These are phyloP conservation scores for Trichocladium uniseriatum DNA, from an alignment of 495 filamentous ascomycete species.

Conservation along the genomic window DNA sequence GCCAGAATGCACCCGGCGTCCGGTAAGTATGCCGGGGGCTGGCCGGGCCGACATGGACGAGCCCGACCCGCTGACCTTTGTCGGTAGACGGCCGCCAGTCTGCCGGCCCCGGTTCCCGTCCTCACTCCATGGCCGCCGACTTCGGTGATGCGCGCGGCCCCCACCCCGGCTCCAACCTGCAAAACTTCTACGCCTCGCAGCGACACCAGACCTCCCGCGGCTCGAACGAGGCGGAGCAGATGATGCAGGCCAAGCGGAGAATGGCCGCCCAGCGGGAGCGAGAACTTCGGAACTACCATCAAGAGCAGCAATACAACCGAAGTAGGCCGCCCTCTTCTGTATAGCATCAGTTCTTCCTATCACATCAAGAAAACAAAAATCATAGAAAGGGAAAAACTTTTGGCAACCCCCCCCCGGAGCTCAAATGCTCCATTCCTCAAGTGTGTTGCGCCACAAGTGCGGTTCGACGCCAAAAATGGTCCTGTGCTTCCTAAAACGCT, in stretches of 20 bases:
- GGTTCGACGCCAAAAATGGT: constrained; percentile 32
- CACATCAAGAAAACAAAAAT: constrained; percentile 37
- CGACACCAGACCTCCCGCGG: constrained; percentile 75
- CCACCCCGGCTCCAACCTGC: constrained; percentile 70
- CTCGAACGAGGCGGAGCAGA: constrained; percentile 92
- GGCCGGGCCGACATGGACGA: constrained; percentile 18
- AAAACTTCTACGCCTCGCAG: constrained; percentile 89
- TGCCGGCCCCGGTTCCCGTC: constrained; percentile 45
- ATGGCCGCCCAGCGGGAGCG: constrained; percentile 98
- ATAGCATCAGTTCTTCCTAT: constrained; percentile 46
- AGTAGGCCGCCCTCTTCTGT: constrained; percentile 68
- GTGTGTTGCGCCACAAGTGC: constrained; percentile 33
- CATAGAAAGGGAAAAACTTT: constrained; percentile 27
- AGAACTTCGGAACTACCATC: constrained; percentile 98
- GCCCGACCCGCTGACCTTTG: constrained; percentile 21
- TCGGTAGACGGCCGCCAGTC: constrained; percentile 34
- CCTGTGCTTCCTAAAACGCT: constrained; percentile 27
- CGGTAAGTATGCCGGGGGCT: constrained; percentile 34
- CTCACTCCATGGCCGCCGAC: constrained; percentile 72
- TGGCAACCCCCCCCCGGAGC: constrained; percentile 20
- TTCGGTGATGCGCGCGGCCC: constrained; percentile 58
- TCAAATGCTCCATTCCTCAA: constrained; percentile 13
- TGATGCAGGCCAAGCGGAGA: constrained; percentile 97
- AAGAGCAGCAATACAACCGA: constrained; percentile 99
- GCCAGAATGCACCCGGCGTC: constrained; percentile 50